Conservation (phyloP, 2,329 filamentous ascomycete species). For the Coleophoma crateriformis region DNA sequence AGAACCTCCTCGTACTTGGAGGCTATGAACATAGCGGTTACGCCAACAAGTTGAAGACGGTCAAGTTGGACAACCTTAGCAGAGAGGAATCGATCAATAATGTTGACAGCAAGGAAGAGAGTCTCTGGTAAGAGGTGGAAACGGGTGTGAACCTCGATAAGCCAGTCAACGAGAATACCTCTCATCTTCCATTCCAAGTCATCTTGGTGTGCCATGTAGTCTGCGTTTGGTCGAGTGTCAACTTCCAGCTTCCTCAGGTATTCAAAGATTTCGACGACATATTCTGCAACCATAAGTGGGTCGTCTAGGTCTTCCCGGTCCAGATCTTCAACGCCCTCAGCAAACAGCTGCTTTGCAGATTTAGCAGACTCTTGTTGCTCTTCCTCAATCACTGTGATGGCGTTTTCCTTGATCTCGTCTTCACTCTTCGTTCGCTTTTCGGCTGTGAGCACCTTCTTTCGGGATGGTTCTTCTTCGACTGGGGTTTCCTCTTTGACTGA, state of each 20-base stretch:
- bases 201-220: conserved; percentile 93
- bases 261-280: conserved; percentile 94
- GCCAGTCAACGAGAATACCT: conserved; percentile 94
- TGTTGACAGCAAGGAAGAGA: conserved; percentile 93
- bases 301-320: conserved; percentile 88
- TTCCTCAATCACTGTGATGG: conserved; percentile 24
- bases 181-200: conserved; percentile 99
- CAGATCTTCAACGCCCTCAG: conserved; percentile 54
- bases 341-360: conserved; percentile 19
- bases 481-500: conserved; percentile 55
- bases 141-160: conserved; percentile 95
- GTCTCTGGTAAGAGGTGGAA: conserved; percentile 96
- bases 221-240: conserved; percentile 75
- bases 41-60: conserved; percentile 90
- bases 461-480: conserved; percentile 58
- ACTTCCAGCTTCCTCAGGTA: conserved; percentile 86
- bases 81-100: conserved; percentile 96
- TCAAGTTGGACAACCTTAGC: conserved; percentile 94
- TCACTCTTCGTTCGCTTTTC: conserved; percentile 38
- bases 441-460: conserved; percentile 53
- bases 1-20: conserved; percentile 99
- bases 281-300: conserved; percentile 96
- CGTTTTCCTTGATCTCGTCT: conserved; percentile 29
- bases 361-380: conserved; percentile 6
- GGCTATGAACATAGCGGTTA: conserved; percentile 98